Evolutionary conservation across 148 eudicot species (phyloP), one percentile per base, ranked within the genome.

Genomic region (Bassia scoparia): DNA sequence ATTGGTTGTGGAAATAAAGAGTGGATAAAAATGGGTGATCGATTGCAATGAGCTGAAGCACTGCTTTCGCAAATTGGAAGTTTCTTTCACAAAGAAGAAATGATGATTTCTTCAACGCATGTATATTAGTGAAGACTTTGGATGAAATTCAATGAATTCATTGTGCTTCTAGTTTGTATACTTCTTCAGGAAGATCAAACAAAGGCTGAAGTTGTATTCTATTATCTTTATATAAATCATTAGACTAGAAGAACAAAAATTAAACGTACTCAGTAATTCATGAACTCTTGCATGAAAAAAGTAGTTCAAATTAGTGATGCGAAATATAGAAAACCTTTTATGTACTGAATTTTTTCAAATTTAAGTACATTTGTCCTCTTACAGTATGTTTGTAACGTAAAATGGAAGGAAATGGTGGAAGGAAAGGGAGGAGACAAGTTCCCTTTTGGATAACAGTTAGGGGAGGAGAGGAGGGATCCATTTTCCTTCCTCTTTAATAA

Each of bases 91-190:
- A 6, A 94, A 52, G 97, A 94, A 78, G 97, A 91, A 72, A 84
- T 49, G 71, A 78, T 61, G 97, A 87, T 64, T 82, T 94, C 38
- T 94, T 94, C 71, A 77, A 81, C 43, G 89, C 93, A 13, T 94
- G 98, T 54, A 89, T 78, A 84, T 94, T 3, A 86, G 84, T 70
- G 90, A 89, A 18, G 83, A 81, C 31, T 76, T 67, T 84, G 87
- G 33, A 86, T 94, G 68, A 82, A 85, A 34, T 94, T 89, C 88
- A 91, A 83, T 60, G 98, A 91, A 77, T 94, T 94, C 77, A 85
- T 94, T 49, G 98, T 94, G 73, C 91, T 94, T 76, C 87, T 95
- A 91, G 93, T 84, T 91, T 27, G 93, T 89, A 58, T 89, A 91
- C 96, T 95, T 82, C 88, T 95, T 67, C 86, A 88, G 80, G 86